Evolutionary conservation across 1,284 basidiomycete genomes (phyloP).

Genomic region (Bjerkandera adusta): DNA sequence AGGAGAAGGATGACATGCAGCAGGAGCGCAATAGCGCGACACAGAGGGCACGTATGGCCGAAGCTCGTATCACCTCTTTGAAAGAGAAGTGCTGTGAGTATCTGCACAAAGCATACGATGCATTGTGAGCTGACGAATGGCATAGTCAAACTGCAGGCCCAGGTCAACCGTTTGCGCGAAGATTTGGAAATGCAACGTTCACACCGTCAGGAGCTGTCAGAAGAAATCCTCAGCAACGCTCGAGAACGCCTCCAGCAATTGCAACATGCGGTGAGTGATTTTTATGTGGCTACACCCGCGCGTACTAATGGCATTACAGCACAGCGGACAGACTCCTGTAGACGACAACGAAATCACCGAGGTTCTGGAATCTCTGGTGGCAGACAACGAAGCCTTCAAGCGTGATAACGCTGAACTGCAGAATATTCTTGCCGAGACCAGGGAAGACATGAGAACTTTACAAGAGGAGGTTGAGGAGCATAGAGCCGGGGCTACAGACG

Average conservation of each 20-base stretch:
- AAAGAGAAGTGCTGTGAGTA: conserved; percentile 54
- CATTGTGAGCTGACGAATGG: neutral
- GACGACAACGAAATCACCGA: conserved; percentile 61
- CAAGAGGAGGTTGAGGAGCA: conserved; percentile 77
- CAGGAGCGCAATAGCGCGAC: conserved; percentile 80
- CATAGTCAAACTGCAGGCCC: conserved; percentile 70
- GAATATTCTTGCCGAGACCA: conserved; percentile 65
- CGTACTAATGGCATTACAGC: conserved; percentile 28
- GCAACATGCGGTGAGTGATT: conserved; percentile 46
- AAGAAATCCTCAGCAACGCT: conserved; percentile 71
- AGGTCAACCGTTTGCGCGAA: conserved; percentile 62
- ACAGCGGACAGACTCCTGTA: conserved; percentile 40
- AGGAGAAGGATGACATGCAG: conserved; percentile 82
- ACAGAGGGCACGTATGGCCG: conserved; percentile 69
- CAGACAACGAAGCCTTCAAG: conserved; percentile 80
- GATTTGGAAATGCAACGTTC: conserved; percentile 64
- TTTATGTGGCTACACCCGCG: neutral
- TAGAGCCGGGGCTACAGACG: conserved; percentile 41
- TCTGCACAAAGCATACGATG: too few species aligned
- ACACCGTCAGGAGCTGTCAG: conserved; percentile 71
- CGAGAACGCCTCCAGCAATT: conserved; percentile 63
- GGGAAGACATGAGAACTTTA: conserved; percentile 71
- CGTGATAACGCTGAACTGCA: conserved; percentile 80
- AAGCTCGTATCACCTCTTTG: conserved; percentile 59
- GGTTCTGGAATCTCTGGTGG: conserved; percentile 78